Conservation (phyloP, 2,329 filamentous ascomycete species). For the Cytospora paraplurivora region DNA sequence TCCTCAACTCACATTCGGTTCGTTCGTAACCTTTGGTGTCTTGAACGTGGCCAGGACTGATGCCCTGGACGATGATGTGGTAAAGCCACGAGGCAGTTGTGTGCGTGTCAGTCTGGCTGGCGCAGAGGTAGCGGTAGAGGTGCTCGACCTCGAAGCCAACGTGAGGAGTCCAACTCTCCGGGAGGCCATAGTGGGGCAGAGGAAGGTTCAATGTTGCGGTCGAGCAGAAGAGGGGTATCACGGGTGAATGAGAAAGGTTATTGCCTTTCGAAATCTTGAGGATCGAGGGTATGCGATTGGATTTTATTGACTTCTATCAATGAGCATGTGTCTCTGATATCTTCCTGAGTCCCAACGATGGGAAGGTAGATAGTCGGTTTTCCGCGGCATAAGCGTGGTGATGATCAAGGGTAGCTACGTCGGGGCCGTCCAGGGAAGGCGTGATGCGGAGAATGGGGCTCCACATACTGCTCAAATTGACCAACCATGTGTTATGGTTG, state of each 20-base stretch:
- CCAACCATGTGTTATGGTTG: constrained; percentile 15
- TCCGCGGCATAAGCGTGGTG: constrained; percentile 16
- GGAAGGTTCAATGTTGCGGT: not conserved
- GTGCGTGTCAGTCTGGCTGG: constrained; percentile 16
- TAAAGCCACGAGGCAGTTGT: constrained; percentile 30
- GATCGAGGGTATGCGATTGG: not conserved
- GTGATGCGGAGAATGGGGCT: constrained; percentile 20
- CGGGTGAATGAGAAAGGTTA: not conserved
- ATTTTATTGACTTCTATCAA: constrained; percentile 14
- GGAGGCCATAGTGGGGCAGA: constrained; percentile 19
- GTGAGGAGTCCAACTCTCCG: constrained; percentile 24
- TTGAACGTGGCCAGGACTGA: constrained; percentile 81
- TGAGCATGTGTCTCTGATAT: not conserved
- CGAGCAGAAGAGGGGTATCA: constrained; percentile 13
- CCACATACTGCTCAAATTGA: constrained; percentile 12
- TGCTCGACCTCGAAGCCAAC: constrained; percentile 21
- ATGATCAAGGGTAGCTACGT: constrained; percentile 22
- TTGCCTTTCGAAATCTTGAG: not conserved
- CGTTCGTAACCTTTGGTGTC: constrained; percentile 83
- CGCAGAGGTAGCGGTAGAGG: not conserved
- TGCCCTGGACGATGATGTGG: constrained; percentile 38
- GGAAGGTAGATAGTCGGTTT: not conserved
- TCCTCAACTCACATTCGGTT: constrained; percentile 78
- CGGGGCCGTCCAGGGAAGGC: constrained; percentile 4
- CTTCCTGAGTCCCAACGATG: not conserved